These are phyloP conservation scores for Peniophora sp. DNA, from an alignment of 1,284 basidiomycete species.

Conservation along the genomic window DNA sequence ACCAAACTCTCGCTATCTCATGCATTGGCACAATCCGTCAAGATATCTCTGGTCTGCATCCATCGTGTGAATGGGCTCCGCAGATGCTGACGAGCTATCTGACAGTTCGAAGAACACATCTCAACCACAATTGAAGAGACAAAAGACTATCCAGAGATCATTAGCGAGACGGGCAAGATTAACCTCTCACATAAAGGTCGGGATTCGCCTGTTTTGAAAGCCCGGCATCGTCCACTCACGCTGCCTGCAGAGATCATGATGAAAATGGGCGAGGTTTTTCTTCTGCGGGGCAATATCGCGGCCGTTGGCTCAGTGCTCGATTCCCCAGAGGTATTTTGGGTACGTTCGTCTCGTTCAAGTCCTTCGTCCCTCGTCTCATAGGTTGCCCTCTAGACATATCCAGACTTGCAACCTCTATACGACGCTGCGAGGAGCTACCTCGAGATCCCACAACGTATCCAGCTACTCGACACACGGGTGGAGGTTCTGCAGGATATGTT, in stretches of 20 bases:
- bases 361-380: not conserved
- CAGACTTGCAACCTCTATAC: slow-evolving; percentile 93
- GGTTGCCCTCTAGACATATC: slow-evolving; percentile 52
- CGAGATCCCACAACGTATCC: slow-evolving; percentile 91
- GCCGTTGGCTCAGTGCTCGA: slow-evolving; percentile 93
- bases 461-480: slow-evolving; percentile 88
- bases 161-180: slow-evolving; percentile 93
- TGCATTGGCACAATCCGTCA: slow-evolving; percentile 92
- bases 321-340: slow-evolving; percentile 95
- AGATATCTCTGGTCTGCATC: slow-evolving; percentile 73
- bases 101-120: slow-evolving; percentile 85
- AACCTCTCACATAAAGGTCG: slow-evolving; percentile 75
- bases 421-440: slow-evolving; percentile 90
- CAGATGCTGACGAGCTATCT: not conserved
- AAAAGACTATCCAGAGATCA: slow-evolving; percentile 90
- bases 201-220: slow-evolving; percentile 7
- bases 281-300: slow-evolving; percentile 91
- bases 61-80: not conserved
- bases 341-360: slow-evolving; percentile 25
- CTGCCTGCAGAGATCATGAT: slow-evolving; percentile 82
- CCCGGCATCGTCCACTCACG: not conserved
- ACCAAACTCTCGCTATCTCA: slow-evolving; percentile 94
- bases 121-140: slow-evolving; percentile 94
- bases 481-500: slow-evolving; percentile 98
- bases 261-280: slow-evolving; percentile 92